These are phyloP conservation scores for Parasitella parasitica DNA, from an alignment of 371 early-diverging fungal genomes.

Conservation along the genomic window DNA sequence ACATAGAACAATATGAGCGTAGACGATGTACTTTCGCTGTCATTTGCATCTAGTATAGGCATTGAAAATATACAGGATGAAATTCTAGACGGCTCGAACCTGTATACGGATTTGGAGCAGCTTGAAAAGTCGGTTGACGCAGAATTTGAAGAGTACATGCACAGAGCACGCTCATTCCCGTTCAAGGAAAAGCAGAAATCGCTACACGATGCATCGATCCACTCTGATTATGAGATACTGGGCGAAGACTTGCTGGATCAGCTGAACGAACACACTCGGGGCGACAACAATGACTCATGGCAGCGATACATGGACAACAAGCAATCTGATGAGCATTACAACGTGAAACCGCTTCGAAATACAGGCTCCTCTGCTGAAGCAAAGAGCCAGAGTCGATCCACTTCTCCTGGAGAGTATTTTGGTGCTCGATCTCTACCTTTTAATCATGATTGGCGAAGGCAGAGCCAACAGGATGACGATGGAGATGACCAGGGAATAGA, in stretches of 20 bases:
- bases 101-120: slow-evolving; percentile 25
- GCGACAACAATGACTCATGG: background rate
- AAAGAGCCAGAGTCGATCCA: background rate
- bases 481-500: background rate
- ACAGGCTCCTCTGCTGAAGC: background rate
- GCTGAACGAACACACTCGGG: background rate
- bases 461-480: background rate
- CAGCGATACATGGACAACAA: slow-evolving; percentile 6
- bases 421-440: slow-evolving; percentile 35
- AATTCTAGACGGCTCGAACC: background rate
- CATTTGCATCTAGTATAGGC: slow-evolving; percentile 20
- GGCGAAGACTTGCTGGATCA: slow-evolving; percentile 14
- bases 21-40: slow-evolving; percentile 14
- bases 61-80: slow-evolving; percentile 3
- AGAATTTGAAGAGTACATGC: slow-evolving; percentile 23
- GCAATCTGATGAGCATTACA: slow-evolving; percentile 21
- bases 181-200: background rate
- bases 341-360: slow-evolving; percentile 17
- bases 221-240: slow-evolving; percentile 23
- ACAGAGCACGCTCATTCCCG: slow-evolving; percentile 11
- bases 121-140: slow-evolving; percentile 27
- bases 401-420: slow-evolving; percentile 37
- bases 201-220: slow-evolving; percentile 10
- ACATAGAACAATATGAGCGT: background rate
- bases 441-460: background rate